These are phyloP conservation scores for Marsdenia floribunda DNA, from an alignment of 257 asterid genomes.

Conservation along the genomic window DNA sequence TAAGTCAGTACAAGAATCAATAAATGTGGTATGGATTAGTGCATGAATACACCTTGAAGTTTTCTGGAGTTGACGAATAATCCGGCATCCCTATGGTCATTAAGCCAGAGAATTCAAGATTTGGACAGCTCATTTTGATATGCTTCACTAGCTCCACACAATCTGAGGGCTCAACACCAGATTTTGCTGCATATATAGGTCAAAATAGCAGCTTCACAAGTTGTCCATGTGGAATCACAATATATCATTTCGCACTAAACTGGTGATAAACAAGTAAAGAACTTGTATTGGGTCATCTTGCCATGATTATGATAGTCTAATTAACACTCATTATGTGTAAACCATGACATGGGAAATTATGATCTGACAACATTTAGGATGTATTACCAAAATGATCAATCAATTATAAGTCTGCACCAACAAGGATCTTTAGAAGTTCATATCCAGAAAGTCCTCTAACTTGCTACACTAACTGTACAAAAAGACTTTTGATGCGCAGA, in stretches of 20 bases:
- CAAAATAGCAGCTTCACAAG: constrained; percentile 14
- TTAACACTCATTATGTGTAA: not conserved
- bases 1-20: not conserved
- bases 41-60: constrained; percentile 55
- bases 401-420: not conserved
- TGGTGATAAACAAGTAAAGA: not conserved
- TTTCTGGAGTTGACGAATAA: constrained; percentile 82
- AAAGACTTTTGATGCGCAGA: not conserved
- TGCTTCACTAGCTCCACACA: constrained; percentile 68
- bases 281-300: not conserved
- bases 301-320: not conserved
- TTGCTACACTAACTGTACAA: not conserved
- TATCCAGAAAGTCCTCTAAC: not conserved
- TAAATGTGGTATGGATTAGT: not conserved
- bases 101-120: constrained; percentile 80
- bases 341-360: not conserved
- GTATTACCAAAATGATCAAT: not conserved
- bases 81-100: constrained; percentile 95
- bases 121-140: constrained; percentile 56
- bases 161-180: constrained; percentile 70
- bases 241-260: not conserved
- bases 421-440: not conserved
- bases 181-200: constrained; percentile 59
- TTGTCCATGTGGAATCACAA: constrained; percentile 4
- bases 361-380: not conserved